phyloP scores from a whole-genome alignment of 768 basidiomycete species.

The Botryobasidium botryosum region DNA sequence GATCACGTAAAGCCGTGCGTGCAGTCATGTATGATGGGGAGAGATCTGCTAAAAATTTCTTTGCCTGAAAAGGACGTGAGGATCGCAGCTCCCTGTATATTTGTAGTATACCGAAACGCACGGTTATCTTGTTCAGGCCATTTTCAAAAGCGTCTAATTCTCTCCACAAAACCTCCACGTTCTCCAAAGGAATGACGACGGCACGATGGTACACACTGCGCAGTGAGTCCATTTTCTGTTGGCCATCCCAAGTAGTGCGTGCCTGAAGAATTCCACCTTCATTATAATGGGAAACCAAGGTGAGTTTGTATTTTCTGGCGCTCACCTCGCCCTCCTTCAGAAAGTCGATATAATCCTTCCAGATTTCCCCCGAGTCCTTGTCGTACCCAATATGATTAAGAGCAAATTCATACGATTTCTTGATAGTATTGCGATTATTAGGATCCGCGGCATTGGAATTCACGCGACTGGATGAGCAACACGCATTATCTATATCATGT shows the following conservation, averaged over 20 bases:
- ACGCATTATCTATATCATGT: too few species aligned
- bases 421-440: conserved; percentile 55
- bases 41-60: conserved; percentile 90
- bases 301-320: conserved; percentile 1
- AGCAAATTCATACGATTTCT: conserved; percentile 86
- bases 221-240: conserved; percentile 86
- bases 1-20: conserved; percentile 66
- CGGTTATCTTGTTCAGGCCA: conserved; percentile 72
- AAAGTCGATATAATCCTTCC: conserved; percentile 89
- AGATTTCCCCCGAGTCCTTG: conserved; percentile 81
- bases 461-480: conserved; percentile 33
- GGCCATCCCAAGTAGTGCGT: conserved; percentile 83
- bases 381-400: conserved; percentile 81
- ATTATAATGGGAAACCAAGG: not conserved
- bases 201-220: conserved; percentile 88
- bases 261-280: conserved; percentile 28
- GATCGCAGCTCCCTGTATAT: not conserved
- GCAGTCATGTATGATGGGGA: conserved; percentile 93
- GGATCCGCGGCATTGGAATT: conserved; percentile 33
- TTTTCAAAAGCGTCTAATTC: conserved; percentile 89
- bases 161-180: conserved; percentile 84
- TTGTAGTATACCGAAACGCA: conserved; percentile 16
- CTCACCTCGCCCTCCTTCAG: conserved; percentile 62
- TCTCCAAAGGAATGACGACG: conserved; percentile 86
- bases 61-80: conserved; percentile 36